Evolutionary conservation across 176 grass and related monocot species (phyloP).

Genomic region (Oryza longistaminata): DNA sequence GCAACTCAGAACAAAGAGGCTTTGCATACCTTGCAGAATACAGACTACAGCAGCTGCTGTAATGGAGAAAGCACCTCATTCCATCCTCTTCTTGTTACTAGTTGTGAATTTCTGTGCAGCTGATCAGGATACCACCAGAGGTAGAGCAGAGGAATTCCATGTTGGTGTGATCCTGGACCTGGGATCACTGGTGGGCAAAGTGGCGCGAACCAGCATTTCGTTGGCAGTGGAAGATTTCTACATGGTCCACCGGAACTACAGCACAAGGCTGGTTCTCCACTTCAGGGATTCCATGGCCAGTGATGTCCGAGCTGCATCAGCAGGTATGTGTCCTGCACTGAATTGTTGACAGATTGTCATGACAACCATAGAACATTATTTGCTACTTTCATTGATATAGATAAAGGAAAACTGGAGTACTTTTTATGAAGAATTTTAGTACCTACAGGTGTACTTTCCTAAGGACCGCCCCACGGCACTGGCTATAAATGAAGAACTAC

Average conservation of each 20-base stretch:
- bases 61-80: conserved; percentile 27
- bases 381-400: neutral
- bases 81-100: conserved; percentile 19
- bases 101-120: neutral
- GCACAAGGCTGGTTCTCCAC: conserved; percentile 46
- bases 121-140: conserved; percentile 15
- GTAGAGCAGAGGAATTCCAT: conserved; percentile 35
- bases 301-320: conserved; percentile 44
- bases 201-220: conserved; percentile 39
- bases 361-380: neutral
- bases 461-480: too few relatives aligned
- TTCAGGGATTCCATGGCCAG: conserved; percentile 33
- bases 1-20: neutral
- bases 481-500: too few relatives aligned
- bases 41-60: neutral
- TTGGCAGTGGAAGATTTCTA: conserved; percentile 74
- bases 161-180: conserved; percentile 61
- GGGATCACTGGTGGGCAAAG: conserved; percentile 41
- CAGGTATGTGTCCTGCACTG: conserved; percentile 39
- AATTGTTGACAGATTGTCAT: neutral
- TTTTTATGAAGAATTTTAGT: too few relatives aligned
- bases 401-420: too few relatives aligned
- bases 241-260: conserved; percentile 27
- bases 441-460: too few relatives aligned
- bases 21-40: neutral